Percentiles rank a stretch among this genome's conserved stretches.
These are phyloP conservation scores for Ceratobasidium sp. DNA, from an alignment of 1,284 basidiomycete genomes.

Conservation along the genomic window DNA sequence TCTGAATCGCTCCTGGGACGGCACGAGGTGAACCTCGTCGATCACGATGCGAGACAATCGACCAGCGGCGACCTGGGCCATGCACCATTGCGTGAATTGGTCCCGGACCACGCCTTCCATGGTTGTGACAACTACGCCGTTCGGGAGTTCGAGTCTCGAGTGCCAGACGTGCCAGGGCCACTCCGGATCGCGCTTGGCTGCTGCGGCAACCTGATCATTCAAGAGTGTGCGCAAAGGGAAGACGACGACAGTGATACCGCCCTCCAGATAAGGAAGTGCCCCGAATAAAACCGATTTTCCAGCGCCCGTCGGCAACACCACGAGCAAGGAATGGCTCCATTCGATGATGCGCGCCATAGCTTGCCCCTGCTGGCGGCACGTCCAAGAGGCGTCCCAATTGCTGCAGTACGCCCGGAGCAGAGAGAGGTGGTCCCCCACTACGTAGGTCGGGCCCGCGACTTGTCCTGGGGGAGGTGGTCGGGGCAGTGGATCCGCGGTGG, in stretches of 20 bases:
- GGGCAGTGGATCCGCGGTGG: too few relatives aligned
- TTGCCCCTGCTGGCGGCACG: not conserved
- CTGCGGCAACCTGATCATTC: not conserved
- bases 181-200: not conserved
- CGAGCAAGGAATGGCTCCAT: not conserved
- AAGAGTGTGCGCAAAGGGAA: conserved; percentile 8
- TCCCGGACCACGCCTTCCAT: too few relatives aligned
- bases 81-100: not conserved
- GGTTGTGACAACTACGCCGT: not conserved
- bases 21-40: conserved; percentile 10
- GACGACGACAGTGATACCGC: conserved; percentile 2
- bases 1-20: not conserved
- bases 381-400: not conserved
- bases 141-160: not conserved
- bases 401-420: not conserved
- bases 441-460: too few relatives aligned
- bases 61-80: too few relatives aligned
- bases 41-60: conserved; percentile 12
- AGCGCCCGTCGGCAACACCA: conserved; percentile 6
- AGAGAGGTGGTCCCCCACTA: not conserved
- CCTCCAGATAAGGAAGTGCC: not conserved
- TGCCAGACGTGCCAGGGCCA: not conserved
- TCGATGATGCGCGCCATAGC: not conserved
- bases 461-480: too few relatives aligned
- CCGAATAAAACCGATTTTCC: conserved; percentile 28